Evolutionary conservation across 176 grass and related monocot species (phyloP), one percentile per base, ranked within the genome.

Genomic region (Aegilops umbellulata): DNA sequence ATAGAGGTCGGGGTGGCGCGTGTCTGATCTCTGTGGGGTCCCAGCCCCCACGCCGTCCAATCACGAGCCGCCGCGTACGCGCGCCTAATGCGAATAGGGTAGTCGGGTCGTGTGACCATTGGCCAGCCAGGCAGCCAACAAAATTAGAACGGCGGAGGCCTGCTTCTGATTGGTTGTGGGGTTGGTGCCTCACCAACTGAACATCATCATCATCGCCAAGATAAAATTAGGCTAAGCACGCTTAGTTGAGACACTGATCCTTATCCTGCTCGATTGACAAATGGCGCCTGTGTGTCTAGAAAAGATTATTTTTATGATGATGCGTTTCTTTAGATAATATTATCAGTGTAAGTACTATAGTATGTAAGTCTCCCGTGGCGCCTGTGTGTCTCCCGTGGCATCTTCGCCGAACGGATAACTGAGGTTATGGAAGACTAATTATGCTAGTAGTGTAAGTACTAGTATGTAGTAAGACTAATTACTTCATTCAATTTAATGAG

Each of bases 21-120:
- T 60, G 68, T 60, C 76, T 58, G 89, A 91, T 91, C 69, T 74
- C 76, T 31, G 35, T 68, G 60, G 76, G 85, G 68, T 76, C 60
- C 66, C 5, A 57, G 27, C 68, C 84, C 26, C 60, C 8, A 0
- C 17, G 0, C 13, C 17, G 3, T 0, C 85, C 81, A 91, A 81
- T 31, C 12, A 3, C 2, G 2, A 0, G 0, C 2, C n/a, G 81
- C 85, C 89, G 39, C 81, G 68, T 87, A 1, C 7, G 9, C 1
- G 6, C 12, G 22, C 2, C 9, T 2, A 24, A 23, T 9, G 1
- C 39, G 15, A 49, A 19, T 10, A 74, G 71, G 71, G 41, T 74
- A 74, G 71, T 69, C 19, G 53, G 53, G 53, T 1, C 5, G 31
- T 49, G 71, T 74, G 80, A 2, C 65, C 64, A 82, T 35, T 82